Percentiles rank a stretch among this genome's conserved stretches.
phyloP scores from a whole-genome alignment of 108 stramenopile genomes.

The Fistulifera pelliculosa region DNA sequence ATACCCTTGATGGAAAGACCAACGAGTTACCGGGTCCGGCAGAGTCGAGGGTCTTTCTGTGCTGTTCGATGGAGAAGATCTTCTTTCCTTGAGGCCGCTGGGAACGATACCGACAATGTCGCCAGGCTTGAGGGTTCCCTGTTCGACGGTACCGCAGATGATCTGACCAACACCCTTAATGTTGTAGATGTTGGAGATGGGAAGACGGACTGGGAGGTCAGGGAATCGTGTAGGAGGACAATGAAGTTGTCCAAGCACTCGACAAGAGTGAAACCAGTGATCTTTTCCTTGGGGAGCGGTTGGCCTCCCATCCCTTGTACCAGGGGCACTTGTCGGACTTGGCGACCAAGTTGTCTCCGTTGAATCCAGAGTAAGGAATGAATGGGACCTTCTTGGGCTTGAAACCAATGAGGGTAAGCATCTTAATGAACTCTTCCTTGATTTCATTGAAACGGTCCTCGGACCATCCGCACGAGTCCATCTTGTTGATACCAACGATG shows the following conservation, averaged over 20 bases:
- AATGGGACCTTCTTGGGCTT: conserved; percentile 73
- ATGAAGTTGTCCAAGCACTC: conserved; percentile 70
- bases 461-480: conserved; percentile 88
- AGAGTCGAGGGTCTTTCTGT: conserved; percentile 61
- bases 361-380: conserved; percentile 94
- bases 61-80: conserved; percentile 74
- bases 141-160: conserved; percentile 69
- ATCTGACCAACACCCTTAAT: conserved; percentile 75
- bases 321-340: conserved; percentile 84
- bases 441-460: conserved; percentile 87
- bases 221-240: conserved; percentile 43
- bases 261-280: conserved; percentile 61
- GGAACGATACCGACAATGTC: conserved; percentile 60
- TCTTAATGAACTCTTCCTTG: conserved; percentile 45
- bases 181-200: conserved; percentile 75
- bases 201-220: conserved; percentile 54
- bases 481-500: conserved; percentile 94
- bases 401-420: conserved; percentile 50
- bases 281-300: conserved; percentile 42
- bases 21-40: conserved; percentile 68
- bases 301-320: conserved; percentile 87
- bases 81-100: conserved; percentile 55
- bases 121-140: conserved; percentile 60
- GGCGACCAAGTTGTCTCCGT: conserved; percentile 93
- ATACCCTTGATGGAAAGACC: conserved; percentile 77